phyloP scores from a whole-genome alignment of 257 asterid species.

The Solanum raphanifolium region DNA sequence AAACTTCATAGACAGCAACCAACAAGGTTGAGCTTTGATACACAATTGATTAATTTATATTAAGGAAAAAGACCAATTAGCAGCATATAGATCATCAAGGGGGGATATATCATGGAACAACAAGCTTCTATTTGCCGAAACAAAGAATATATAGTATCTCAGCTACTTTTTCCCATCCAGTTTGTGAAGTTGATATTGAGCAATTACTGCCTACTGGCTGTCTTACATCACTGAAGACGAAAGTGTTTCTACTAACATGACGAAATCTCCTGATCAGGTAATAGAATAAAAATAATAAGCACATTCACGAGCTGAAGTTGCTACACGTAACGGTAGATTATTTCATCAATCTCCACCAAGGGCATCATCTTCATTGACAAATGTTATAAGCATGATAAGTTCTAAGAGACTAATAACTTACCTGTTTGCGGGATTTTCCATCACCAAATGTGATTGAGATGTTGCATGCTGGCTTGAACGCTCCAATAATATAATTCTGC shows the following conservation, averaged over 20 bases:
- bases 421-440: constrained; percentile 84
- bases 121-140: not conserved
- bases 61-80: not conserved
- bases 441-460: constrained; percentile 59
- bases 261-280: not conserved
- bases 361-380: not conserved
- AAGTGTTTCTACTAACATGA: not conserved
- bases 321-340: not conserved
- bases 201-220: not conserved
- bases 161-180: not conserved
- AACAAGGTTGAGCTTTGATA: not conserved
- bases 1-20: not conserved
- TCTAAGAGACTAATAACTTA: constrained; percentile 5
- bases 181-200: not conserved
- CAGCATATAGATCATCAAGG: not conserved
- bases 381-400: not conserved
- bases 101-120: not conserved
- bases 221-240: not conserved
- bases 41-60: not conserved
- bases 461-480: constrained; percentile 90
- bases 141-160: not conserved
- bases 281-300: not conserved
- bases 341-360: not conserved
- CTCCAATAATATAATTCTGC: constrained; percentile 85
- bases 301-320: not conserved